These are phyloP conservation scores for Zostera marina DNA, from an alignment of 116 monocot species.

Conservation along the genomic window DNA sequence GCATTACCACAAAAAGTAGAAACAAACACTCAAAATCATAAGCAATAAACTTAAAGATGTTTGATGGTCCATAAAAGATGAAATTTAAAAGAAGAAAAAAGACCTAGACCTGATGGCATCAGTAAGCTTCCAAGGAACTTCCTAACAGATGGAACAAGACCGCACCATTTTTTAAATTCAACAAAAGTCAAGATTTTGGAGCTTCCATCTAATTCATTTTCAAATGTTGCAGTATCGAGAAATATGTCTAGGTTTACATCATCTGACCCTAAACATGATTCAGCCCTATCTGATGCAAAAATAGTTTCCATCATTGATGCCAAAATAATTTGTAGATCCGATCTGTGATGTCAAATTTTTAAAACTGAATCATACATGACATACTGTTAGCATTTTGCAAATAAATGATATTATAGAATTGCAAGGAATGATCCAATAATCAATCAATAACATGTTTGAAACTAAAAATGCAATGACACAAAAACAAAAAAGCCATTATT, in stretches of 20 bases:
- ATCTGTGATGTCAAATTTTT: slow-evolving; percentile 35
- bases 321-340: slow-evolving; percentile 66
- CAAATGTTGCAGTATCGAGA: slow-evolving; percentile 45
- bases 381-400: no score
- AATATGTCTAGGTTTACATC: slow-evolving; percentile 26
- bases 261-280: slow-evolving; percentile 12
- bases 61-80: no score
- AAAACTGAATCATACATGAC: no score
- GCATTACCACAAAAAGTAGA: slow-evolving; percentile 9
- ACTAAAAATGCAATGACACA: no score
- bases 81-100: neutral
- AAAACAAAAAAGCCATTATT: no score
- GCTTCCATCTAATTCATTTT: slow-evolving; percentile 24
- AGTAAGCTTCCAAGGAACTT: slow-evolving; percentile 73
- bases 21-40: no score
- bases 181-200: slow-evolving; percentile 33
- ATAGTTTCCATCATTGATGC: slow-evolving; percentile 41
- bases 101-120: slow-evolving; percentile 57
- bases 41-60: no score
- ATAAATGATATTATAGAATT: no score
- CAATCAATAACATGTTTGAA: no score
- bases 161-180: slow-evolving; percentile 77
- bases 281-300: slow-evolving; percentile 22
- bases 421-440: no score
- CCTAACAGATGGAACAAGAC: slow-evolving; percentile 43